These are phyloP conservation scores for Neurospora intermedia DNA, from an alignment of 495 filamentous ascomycete species.

Conservation along the genomic window DNA sequence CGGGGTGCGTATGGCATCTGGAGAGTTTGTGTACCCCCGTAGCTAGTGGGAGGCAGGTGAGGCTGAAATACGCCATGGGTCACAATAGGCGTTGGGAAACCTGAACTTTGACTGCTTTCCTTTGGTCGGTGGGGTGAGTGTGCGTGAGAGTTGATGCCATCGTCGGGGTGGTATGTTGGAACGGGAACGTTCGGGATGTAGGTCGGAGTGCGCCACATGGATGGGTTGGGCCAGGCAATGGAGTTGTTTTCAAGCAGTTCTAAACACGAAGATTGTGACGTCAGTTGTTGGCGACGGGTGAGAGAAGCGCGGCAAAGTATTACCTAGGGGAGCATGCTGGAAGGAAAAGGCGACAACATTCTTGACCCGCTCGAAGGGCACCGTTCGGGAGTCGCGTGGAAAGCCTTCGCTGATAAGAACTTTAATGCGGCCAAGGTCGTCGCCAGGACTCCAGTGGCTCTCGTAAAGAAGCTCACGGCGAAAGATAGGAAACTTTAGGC, in stretches of 20 bases:
- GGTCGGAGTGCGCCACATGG: conserved; percentile 53
- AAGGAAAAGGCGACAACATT: conserved; percentile 74
- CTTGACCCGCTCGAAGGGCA: conserved; percentile 58
- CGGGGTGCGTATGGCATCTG: conserved; percentile 15
- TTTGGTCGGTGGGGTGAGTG: conserved; percentile 24
- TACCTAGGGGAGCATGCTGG: conserved; percentile 75
- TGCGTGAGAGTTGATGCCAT: conserved; percentile 30
- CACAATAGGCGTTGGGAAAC: background rate
- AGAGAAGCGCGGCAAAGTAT: conserved; percentile 6
- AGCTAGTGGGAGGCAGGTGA: conserved; percentile 8
- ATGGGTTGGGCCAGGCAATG: conserved; percentile 75
- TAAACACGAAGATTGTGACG: conserved; percentile 1
- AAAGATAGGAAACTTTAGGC: conserved; percentile 63
- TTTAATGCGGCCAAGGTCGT: conserved; percentile 63
- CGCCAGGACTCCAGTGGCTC: conserved; percentile 60
- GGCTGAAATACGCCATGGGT: conserved; percentile 4
- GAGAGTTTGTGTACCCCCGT: conserved; percentile 9
- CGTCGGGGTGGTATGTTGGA: conserved; percentile 29
- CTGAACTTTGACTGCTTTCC: conserved; percentile 8
- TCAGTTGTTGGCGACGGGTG: background rate
- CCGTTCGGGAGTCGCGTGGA: conserved; percentile 33
- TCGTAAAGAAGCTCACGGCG: conserved; percentile 60
- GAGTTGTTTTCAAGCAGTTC: conserved; percentile 63
- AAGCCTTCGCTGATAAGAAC: conserved; percentile 72
- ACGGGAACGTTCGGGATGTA: conserved; percentile 26